A percentile compares a stretch with the other conserved stretches of the same genome.
phyloP scores from a whole-genome alignment of 148 eudicot species.

The Vaccinium corymbosum region DNA sequence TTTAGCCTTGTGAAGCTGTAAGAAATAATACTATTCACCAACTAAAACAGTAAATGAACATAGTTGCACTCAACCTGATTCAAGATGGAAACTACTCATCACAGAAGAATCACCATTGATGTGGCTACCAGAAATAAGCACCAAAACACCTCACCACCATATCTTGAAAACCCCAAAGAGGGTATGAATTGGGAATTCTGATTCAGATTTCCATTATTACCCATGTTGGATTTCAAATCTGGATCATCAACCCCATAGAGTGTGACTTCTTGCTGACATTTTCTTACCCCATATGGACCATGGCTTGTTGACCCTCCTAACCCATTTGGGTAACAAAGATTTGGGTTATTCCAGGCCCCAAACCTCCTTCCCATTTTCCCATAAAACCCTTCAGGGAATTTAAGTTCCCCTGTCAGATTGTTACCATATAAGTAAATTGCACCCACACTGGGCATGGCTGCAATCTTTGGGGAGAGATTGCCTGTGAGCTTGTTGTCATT shows the following conservation, averaged over 20 bases:
- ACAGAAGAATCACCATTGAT: slow-evolving; percentile 25
- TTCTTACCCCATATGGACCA: slow-evolving; percentile 55
- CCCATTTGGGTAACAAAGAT: slow-evolving; percentile 52
- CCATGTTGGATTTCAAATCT: slow-evolving; percentile 23
- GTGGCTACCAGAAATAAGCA: slow-evolving; percentile 31
- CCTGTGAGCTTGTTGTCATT: slow-evolving; percentile 69
- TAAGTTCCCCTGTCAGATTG: slow-evolving; percentile 64
- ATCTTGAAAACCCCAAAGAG: slow-evolving; percentile 43
- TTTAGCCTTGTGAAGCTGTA: not conserved
- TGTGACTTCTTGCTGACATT: slow-evolving; percentile 40
- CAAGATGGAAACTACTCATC: not conserved
- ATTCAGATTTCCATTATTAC: slow-evolving; percentile 16
- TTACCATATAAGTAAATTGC: slow-evolving; percentile 75
- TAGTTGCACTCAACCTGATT: not conserved
- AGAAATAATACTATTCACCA: not conserved
- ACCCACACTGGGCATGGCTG: slow-evolving; percentile 45
- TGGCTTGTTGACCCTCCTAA: slow-evolving; percentile 22
- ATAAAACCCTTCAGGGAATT: slow-evolving; percentile 54
- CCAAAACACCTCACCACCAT: slow-evolving; percentile 40
- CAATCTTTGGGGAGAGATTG: slow-evolving; percentile 43
- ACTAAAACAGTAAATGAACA: not conserved
- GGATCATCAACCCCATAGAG: slow-evolving; percentile 20
- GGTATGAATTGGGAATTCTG: slow-evolving; percentile 24
- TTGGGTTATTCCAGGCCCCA: slow-evolving; percentile 74
- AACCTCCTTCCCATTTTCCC: slow-evolving; percentile 74